Conservation (phyloP, 2,329 filamentous ascomycete genomes). For the Proliferodiscus dingleyae region DNA sequence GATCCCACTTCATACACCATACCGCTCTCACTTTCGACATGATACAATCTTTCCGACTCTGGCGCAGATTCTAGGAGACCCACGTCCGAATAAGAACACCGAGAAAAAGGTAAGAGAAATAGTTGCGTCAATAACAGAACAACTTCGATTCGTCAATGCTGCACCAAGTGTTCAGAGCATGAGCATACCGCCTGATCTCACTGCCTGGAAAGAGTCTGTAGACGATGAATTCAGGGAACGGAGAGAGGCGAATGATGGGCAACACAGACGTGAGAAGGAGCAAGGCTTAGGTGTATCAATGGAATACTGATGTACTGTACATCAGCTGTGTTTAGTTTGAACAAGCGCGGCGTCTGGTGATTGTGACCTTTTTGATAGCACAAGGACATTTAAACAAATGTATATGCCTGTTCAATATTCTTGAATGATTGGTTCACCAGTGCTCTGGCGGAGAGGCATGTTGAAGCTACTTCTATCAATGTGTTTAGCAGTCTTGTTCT, state of each 20-base stretch:
- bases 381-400: not conserved
- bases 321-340: not conserved
- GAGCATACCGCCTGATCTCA: constrained; percentile 72
- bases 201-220: constrained; percentile 61
- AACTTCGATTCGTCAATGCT: constrained; percentile 77
- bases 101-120: constrained; percentile 71
- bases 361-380: not conserved
- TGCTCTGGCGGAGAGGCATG: too few species aligned
- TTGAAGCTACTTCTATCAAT: too few species aligned
- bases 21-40: constrained; percentile 82
- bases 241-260: constrained; percentile 53
- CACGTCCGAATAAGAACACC: constrained; percentile 69
- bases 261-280: constrained; percentile 48
- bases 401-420: too few species aligned
- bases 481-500: too few species aligned
- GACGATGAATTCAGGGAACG: constrained; percentile 64
- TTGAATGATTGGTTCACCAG: too few species aligned
- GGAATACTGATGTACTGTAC: constrained; percentile 37
- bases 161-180: constrained; percentile 85
- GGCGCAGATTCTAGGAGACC: constrained; percentile 64
- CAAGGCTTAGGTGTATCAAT: constrained; percentile 53
- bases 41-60: constrained; percentile 84
- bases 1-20: constrained; percentile 76
- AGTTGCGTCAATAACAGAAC: constrained; percentile 73
- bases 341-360: constrained; percentile 12